Conservation (phyloP, 495 filamentous ascomycete species). For the Cenococcum geophilum region DNA sequence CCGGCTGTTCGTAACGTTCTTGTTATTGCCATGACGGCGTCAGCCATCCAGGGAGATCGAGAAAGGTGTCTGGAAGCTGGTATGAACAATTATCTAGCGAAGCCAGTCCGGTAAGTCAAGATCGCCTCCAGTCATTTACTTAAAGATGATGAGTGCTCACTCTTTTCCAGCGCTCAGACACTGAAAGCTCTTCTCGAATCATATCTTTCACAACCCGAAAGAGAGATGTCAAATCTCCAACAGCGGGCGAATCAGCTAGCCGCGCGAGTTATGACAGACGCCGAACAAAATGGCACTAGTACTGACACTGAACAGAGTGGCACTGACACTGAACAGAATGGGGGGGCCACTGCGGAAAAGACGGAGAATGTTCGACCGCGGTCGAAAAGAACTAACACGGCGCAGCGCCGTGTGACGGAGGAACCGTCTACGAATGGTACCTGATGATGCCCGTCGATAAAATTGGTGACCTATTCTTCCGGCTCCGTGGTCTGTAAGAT, state of each 20-base stretch:
- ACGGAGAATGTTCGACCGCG: not conserved
- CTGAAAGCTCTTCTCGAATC: slow-evolving; percentile 39
- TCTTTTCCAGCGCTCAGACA: slow-evolving; percentile 22
- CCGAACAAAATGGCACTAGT: not conserved
- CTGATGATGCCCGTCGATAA: too few species aligned
- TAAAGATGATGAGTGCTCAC: not conserved
- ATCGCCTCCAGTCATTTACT: not conserved
- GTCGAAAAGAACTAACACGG: slow-evolving; percentile 11
- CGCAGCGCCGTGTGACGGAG: slow-evolving; percentile 1
- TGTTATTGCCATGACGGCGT: slow-evolving; percentile 90
- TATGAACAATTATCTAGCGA: slow-evolving; percentile 95
- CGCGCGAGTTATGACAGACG: slow-evolving; percentile 10
- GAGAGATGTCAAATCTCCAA: slow-evolving; percentile 38
- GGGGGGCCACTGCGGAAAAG: not conserved
- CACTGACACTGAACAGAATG: not conserved
- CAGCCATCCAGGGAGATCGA: slow-evolving; percentile 82
- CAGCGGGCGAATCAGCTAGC: slow-evolving; percentile 38
- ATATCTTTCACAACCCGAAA: slow-evolving; percentile 37
- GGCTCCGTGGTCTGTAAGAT: too few species aligned
- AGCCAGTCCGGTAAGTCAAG: slow-evolving; percentile 58
- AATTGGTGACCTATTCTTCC: too few species aligned
- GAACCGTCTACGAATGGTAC: not conserved
- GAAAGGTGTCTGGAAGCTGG: slow-evolving; percentile 88
- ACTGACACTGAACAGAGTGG: not conserved
- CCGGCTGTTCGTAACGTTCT: slow-evolving; percentile 68